Evolutionary conservation across 345 rosid genomes (phyloP).

Genomic region (Eucalyptus regnans): DNA sequence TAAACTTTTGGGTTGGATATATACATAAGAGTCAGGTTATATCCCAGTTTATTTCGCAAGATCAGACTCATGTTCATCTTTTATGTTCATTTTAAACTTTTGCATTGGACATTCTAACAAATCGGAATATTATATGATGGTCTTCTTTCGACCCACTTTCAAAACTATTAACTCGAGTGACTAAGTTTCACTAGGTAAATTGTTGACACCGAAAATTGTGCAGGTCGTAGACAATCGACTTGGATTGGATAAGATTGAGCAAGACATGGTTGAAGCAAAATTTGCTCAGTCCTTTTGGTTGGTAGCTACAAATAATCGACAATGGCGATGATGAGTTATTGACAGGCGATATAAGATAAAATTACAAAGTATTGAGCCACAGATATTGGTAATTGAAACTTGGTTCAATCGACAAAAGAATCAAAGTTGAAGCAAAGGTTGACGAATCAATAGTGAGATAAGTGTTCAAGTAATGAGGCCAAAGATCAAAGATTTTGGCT

Average conservation of each 20-base stretch:
- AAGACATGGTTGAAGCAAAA: background rate
- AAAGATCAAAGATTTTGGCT: background rate
- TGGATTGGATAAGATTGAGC: background rate
- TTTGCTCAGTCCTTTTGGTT: background rate
- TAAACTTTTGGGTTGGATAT: background rate
- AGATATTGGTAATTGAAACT: background rate
- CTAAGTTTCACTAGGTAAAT: background rate
- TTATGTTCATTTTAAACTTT: background rate
- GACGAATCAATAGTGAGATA: background rate
- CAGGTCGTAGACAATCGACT: background rate
- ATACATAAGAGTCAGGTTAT: background rate
- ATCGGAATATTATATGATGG: background rate
- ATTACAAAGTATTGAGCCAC: background rate
- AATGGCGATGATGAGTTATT: background rate
- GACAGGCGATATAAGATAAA: background rate
- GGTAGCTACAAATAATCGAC: background rate
- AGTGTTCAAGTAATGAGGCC: background rate
- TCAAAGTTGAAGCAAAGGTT: background rate
- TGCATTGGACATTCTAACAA: background rate
- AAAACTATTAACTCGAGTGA: background rate
- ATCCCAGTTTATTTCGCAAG: background rate
- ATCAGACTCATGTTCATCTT: background rate
- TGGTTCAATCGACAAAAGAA: background rate
- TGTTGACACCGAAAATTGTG: background rate
- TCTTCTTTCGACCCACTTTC: background rate